These are phyloP conservation scores for Oryza glaberrima DNA, from an alignment of 176 grass and related monocot species.

Conservation along the genomic window DNA sequence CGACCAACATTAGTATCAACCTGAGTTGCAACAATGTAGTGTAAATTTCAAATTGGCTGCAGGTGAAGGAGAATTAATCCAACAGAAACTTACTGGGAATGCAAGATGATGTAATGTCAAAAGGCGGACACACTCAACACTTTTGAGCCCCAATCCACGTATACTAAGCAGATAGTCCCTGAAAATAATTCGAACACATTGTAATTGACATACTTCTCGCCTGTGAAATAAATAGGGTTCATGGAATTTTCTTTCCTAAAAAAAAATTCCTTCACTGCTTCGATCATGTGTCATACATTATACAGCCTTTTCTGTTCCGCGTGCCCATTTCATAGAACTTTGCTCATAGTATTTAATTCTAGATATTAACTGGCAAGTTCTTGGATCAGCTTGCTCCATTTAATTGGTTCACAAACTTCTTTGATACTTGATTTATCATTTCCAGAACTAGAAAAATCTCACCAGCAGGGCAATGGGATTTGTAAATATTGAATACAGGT, in stretches of 20 bases:
- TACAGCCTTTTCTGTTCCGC: conserved; percentile 9
- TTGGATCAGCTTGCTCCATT: conserved; percentile 12
- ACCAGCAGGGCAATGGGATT: conserved; percentile 27
- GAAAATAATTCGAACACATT: conserved; percentile 40
- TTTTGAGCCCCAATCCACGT: conserved; percentile 94
- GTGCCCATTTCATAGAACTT: conserved; percentile 23
- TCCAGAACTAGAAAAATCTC: conserved; percentile 27
- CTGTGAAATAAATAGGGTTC: conserved; percentile 26
- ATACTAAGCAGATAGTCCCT: conserved; percentile 97
- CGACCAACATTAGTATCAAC: conserved; percentile 99
- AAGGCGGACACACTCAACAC: conserved; percentile 97
- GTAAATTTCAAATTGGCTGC: conserved; percentile 42
- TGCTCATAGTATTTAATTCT: conserved; percentile 1
- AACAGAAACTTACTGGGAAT: conserved; percentile 79
- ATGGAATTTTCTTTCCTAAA: conserved; percentile 17
- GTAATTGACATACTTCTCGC: conserved; percentile 43
- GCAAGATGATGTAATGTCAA: conserved; percentile 89
- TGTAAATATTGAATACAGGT: conserved; percentile 8
- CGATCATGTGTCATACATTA: conserved; percentile 19
- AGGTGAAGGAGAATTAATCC: conserved; percentile 31
- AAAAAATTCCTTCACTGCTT: conserved; percentile 8
- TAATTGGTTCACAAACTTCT: background rate
- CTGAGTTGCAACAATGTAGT: conserved; percentile 50
- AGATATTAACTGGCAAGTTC: conserved; percentile 23
- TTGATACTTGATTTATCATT: conserved; percentile 23